Percentiles rank a stretch among this genome's conserved stretches.
Conservation (phyloP, 2,329 filamentous ascomycete genomes). For the Dactylellina cionopaga region DNA sequence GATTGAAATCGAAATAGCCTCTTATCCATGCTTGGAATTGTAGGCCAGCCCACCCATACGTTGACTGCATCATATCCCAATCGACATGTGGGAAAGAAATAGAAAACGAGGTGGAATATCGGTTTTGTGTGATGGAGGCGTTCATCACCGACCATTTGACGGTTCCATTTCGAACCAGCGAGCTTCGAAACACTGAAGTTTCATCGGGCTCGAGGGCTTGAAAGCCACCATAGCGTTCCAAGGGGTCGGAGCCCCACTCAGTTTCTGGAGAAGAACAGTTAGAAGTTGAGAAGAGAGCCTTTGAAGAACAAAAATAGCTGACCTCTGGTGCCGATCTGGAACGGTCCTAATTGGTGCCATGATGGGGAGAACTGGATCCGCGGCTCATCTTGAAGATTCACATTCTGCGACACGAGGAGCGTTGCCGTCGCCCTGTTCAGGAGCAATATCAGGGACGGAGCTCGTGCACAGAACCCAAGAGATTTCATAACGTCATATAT, state of each 20-base stretch:
- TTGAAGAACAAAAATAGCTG: constrained; percentile 54
- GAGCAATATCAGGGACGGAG: background rate
- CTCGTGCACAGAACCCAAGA: background rate
- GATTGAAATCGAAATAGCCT: constrained; percentile 58
- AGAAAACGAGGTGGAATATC: constrained; percentile 1
- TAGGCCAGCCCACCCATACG: constrained; percentile 70
- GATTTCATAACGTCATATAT: constrained; percentile 21
- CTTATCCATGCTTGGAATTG: constrained; percentile 71
- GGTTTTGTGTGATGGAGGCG: constrained; percentile 39
- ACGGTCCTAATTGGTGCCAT: constrained; percentile 69
- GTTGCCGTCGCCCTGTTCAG: background rate
- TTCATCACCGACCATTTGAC: constrained; percentile 64
- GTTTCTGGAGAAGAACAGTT: constrained; percentile 62
- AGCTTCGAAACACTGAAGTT: constrained; percentile 64
- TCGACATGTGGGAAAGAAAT: constrained; percentile 61
- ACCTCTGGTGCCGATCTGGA: constrained; percentile 70
- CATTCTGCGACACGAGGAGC: constrained; percentile 17
- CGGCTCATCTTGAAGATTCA: constrained; percentile 22
- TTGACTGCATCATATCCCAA: constrained; percentile 65
- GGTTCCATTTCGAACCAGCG: constrained; percentile 65
- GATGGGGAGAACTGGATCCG: constrained; percentile 38
- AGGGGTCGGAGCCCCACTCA: constrained; percentile 69
- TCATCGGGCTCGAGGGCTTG: constrained; percentile 62
- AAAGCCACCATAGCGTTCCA: constrained; percentile 68
- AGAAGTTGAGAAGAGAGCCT: constrained; percentile 10